A percentile compares a stretch with the other conserved stretches of the same genome.
phyloP scores from a whole-genome alignment of 257 asterid species.

The Penstemon barbatus region DNA sequence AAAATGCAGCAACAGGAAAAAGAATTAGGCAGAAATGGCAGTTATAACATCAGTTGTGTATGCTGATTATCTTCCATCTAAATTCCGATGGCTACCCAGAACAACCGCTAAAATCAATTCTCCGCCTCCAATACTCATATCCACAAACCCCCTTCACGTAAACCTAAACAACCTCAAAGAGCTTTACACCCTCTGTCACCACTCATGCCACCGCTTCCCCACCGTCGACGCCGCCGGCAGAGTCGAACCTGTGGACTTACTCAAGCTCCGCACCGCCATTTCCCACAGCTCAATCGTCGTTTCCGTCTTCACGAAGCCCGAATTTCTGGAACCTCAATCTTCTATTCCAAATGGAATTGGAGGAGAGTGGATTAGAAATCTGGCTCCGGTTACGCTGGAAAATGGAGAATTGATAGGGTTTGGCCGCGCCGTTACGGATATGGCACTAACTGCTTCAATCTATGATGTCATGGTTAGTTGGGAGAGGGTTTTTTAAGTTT shows the following conservation, averaged over 20 bases:
- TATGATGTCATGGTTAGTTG: slow-evolving; percentile 84
- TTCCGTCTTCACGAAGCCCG: slow-evolving; percentile 71
- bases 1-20: no score
- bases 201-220: slow-evolving; percentile 92
- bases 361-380: slow-evolving; percentile 61
- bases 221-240: slow-evolving; percentile 48
- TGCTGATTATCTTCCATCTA: slow-evolving; percentile 60
- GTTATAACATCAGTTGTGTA: slow-evolving; percentile 41
- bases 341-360: slow-evolving; percentile 40
- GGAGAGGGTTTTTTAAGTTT: background rate
- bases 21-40: slow-evolving; percentile 42
- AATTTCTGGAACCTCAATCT: slow-evolving; percentile 21
- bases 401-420: slow-evolving; percentile 80
- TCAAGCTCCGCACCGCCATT: slow-evolving; percentile 67
- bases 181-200: slow-evolving; percentile 72
- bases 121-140: slow-evolving; percentile 58
- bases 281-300: slow-evolving; percentile 73
- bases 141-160: slow-evolving; percentile 64
- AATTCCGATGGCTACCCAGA: slow-evolving; percentile 38
- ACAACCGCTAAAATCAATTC: slow-evolving; percentile 33
- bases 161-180: slow-evolving; percentile 47
- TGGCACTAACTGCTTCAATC: slow-evolving; percentile 71
- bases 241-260: slow-evolving; percentile 56
- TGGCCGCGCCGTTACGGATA: slow-evolving; percentile 89
- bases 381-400: slow-evolving; percentile 67